Evolutionary conservation across 768 basidiomycete species (phyloP), one percentile per base, ranked within the genome.

Genomic region (Termitomyces sp.): DNA sequence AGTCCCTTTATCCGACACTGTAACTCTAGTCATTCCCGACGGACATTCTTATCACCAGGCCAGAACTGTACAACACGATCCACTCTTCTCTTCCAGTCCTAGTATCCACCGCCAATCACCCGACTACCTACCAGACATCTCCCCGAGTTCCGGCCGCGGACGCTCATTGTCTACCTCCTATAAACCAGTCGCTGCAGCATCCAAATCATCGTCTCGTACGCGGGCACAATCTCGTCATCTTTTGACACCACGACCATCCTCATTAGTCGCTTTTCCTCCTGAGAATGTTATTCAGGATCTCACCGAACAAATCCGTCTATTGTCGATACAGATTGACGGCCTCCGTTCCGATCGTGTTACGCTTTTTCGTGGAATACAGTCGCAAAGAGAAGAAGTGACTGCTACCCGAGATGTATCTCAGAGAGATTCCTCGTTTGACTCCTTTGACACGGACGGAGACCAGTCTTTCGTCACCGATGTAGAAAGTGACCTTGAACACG

Each of bases 271-370:
- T 13, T 25, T 23, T 4, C 20, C 53, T 15, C 1, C 12, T 7
- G 22, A 35, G 11, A 39, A 23, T 39, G 20, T 48, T 3, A 20
- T 60, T 23, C 53, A 50, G 2, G 54, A 50, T 25, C 64, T 76
- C 16, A 66, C 70, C 47, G 63, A 65, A 22, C 71, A 74, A 45
- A 65, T 77, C 36, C 64, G 60, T 10, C 50, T 50, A 0, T 64
- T 75, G 54, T 64, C 65, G 3, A 47, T 64, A 13, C 65, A 67
- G 32, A 63, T 72, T 27, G 69, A 74, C 5, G 64, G 60, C 6
- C 67, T 76, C 36, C 63, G 62, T 38, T 54, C 62, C 4, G 75
- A 77, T 51, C 64, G 68, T 45, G 58, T 60, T 13, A 57, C 61
- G 1, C 59, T 74, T 7, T 16, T 42, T 2, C 31, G 45, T 22